Evolutionary conservation across 2,329 filamentous ascomycete species (phyloP), one percentile per base, ranked within the genome.

Genomic region (Colletotrichum musicola): DNA sequence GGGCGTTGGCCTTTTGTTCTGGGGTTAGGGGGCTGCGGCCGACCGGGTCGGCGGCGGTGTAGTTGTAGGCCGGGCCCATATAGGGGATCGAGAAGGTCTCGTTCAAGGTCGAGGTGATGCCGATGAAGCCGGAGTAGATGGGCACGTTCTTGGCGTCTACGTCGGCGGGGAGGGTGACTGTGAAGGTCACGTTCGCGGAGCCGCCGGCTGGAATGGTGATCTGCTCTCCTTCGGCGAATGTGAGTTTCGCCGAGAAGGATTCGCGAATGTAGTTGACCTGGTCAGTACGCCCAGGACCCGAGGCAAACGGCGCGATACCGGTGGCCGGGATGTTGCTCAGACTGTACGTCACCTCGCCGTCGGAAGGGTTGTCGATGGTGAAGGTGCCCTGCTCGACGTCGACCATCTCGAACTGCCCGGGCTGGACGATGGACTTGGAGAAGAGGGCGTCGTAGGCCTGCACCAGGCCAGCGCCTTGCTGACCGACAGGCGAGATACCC

Each of bases 361-460:
- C 76, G 40, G 85, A 86, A 3, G 80, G 80, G 78, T 91, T 91
- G 72, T 77, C 81, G 71, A 91, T 81, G 25, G 80, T 84, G 73
- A 91, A 88, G 1, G 78, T 79, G 9, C 79, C 76, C 47, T 77
- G 75, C 64, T 88, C 84, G 79, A 90, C 74, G 71, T 86, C 85
- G 0, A 88, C 88, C 74, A 91, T 88, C 74, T 91, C 90, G 78
- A 91, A 89, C 4, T 86, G 83, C 12, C 91, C 77, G 73, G 84
- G 87, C 12, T 85, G 85, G 7, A 82, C 83, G 40, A 64, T 13
- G 1, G 67, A 50, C 38, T 25, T 61, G 16, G 58, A 46, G 14
- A 62, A 62, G 1, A 69, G 35, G 2, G 69, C 67, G 2, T 70
- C 50, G 42, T 61, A 58, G 25, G 59, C 67, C 14, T 70, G 67